Evolutionary conservation across 2,329 filamentous ascomycete species (phyloP).

Genomic region (Neofusicoccum sp.): DNA sequence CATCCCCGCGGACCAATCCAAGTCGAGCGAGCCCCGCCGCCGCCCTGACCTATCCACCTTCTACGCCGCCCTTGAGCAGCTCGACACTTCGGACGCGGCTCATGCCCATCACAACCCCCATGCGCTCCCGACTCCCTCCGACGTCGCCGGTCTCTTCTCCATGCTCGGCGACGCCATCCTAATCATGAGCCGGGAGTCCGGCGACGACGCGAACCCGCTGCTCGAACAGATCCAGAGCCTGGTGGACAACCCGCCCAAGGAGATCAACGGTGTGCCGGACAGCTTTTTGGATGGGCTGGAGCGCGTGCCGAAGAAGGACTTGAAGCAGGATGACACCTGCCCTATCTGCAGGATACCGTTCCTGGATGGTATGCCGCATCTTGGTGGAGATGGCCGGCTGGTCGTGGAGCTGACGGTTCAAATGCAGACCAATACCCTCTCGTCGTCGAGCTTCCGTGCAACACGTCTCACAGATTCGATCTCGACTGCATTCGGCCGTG

Average conservation of each 20-base stretch:
- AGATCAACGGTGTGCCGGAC: slow-evolving; percentile 64
- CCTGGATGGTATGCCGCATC: slow-evolving; percentile 51
- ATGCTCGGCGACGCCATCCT: slow-evolving; percentile 64
- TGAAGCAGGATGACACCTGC: slow-evolving; percentile 57
- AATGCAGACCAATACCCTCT: slow-evolving; percentile 61
- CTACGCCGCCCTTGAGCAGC: slow-evolving; percentile 63
- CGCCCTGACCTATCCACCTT: slow-evolving; percentile 68
- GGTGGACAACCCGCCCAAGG: slow-evolving; percentile 61
- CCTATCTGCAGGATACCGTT: slow-evolving; percentile 65
- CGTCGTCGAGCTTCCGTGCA: slow-evolving; percentile 64
- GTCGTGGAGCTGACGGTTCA: slow-evolving; percentile 13
- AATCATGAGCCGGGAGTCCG: slow-evolving; percentile 52
- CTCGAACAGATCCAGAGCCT: slow-evolving; percentile 57
- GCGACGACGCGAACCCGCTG: slow-evolving; percentile 39
- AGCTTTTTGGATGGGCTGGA: slow-evolving; percentile 64
- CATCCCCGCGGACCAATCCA: slow-evolving; percentile 43
- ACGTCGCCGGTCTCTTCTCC: slow-evolving; percentile 62
- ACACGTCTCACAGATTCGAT: slow-evolving; percentile 64
- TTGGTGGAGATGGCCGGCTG: not conserved
- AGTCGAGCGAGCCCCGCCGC: slow-evolving; percentile 41
- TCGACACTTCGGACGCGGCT: slow-evolving; percentile 54
- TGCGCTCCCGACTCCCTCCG: slow-evolving; percentile 61
- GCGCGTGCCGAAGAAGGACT: slow-evolving; percentile 57
- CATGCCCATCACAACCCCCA: slow-evolving; percentile 58
- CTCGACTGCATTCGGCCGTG: slow-evolving; percentile 67